Conservation (phyloP, 1,139 yeast species). For the Suhomyces bribrorum region DNA sequence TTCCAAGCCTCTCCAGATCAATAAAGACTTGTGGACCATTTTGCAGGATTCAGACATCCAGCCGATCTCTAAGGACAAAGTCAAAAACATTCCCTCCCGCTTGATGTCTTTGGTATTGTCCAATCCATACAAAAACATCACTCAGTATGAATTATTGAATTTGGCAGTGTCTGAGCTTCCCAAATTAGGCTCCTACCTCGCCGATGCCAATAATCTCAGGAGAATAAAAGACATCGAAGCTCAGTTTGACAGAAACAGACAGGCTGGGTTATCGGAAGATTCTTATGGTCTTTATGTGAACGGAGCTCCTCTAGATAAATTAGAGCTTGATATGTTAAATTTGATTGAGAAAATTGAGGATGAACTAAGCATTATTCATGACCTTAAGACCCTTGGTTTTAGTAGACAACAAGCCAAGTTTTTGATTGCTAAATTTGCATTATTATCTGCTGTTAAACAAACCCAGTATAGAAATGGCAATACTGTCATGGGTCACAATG, state of each 20-base stretch:
- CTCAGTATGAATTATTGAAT: constrained; percentile 36
- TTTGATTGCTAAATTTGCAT: constrained; percentile 48
- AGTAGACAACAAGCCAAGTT: constrained; percentile 35
- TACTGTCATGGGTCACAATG: constrained; percentile 35
- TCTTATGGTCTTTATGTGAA: constrained; percentile 60
- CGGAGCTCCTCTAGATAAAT: constrained; percentile 53
- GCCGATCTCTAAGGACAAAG: constrained; percentile 22
- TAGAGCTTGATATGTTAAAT: constrained; percentile 46
- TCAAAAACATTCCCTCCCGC: constrained; percentile 46
- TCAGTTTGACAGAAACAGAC: constrained; percentile 29
- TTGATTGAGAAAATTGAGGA: constrained; percentile 34
- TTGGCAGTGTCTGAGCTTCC: constrained; percentile 53
- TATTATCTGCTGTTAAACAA: constrained; percentile 37
- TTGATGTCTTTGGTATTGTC: constrained; percentile 46
- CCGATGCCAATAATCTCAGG: constrained; percentile 14
- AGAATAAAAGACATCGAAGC: constrained; percentile 21
- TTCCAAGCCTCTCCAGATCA: constrained; percentile 6
- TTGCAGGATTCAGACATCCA: constrained; percentile 7
- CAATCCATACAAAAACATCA: constrained; percentile 23
- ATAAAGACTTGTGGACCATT: constrained; percentile 16
- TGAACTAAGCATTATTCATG: constrained; percentile 37
- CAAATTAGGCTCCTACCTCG: constrained; percentile 37
- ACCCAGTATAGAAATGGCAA: constrained; percentile 39
- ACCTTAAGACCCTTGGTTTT: constrained; percentile 39
- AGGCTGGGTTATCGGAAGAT: constrained; percentile 36